phyloP scores from a whole-genome alignment of 2,329 filamentous ascomycete genomes.

The Chaetomium strumarium region DNA sequence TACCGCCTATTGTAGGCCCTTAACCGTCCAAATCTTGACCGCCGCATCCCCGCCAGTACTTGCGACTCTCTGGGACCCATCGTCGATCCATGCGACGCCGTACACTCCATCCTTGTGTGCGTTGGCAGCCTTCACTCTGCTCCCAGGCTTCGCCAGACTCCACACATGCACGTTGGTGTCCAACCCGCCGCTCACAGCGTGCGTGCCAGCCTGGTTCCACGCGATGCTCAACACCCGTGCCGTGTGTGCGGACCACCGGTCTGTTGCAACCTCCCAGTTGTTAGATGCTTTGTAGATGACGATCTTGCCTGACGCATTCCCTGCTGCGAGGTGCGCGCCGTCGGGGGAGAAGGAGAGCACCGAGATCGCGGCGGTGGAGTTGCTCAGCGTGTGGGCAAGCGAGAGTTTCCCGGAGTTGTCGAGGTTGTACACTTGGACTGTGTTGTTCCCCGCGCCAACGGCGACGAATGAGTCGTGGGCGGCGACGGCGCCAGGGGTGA shows the following conservation, averaged over 20 bases:
- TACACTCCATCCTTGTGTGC: constrained; percentile 96
- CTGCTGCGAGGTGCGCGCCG: constrained; percentile 73
- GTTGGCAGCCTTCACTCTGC: constrained; percentile 75
- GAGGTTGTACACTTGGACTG: constrained; percentile 67
- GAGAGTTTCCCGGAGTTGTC: constrained; percentile 48
- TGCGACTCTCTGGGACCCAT: constrained; percentile 56
- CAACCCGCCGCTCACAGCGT: constrained; percentile 76
- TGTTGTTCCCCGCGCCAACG: constrained; percentile 68
- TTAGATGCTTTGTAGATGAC: constrained; percentile 63
- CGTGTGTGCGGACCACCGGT: constrained; percentile 60
- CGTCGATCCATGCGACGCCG: constrained; percentile 71
- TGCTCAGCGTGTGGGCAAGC: constrained; percentile 53
- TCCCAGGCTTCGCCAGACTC: constrained; percentile 78
- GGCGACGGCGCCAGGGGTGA: constrained; percentile 65
- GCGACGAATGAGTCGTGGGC: constrained; percentile 63
- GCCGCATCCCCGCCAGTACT: constrained; percentile 83
- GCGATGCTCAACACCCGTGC: constrained; percentile 53
- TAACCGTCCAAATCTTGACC: constrained; percentile 79
- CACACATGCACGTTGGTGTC: constrained; percentile 93
- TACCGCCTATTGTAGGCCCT: constrained; percentile 42
- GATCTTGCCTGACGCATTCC: constrained; percentile 81
- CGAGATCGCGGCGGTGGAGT: constrained; percentile 67
- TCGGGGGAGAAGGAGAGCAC: constrained; percentile 76
- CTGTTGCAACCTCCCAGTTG: constrained; percentile 67
- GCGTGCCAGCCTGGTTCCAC: constrained; percentile 74